Base-by-base conservation (phyloP, 352 stramenopile genomes). In the Phytophthora agathidicida region DNA sequence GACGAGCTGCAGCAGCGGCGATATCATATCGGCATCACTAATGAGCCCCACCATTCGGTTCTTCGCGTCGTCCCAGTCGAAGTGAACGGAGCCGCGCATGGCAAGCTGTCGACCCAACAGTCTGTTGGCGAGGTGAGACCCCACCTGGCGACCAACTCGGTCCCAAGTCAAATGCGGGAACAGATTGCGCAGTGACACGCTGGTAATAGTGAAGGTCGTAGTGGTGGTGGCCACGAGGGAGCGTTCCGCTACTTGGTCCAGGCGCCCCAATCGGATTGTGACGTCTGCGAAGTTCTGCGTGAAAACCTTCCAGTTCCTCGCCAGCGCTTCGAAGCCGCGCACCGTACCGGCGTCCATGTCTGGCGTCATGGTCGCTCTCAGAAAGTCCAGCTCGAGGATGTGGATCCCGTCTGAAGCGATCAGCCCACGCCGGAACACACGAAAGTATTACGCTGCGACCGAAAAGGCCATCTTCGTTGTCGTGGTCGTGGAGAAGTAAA, bases 321-420 rank as follows among this genome's bases (percentile, higher is more conserved):
- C 9, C n/a, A 55, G 17, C n/a, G 33, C 24, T 35, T 45, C 46
- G 13, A 30, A n/a, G 16, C 46, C 46, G 8, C n/a, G 16, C 3
- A 31, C 46, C 22, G 26, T 9, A 5, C 19, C 32, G 23, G 43
- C 32, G 9, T 45, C 13, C 2, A 55, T 17, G 13, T 55, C 23
- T 23, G 16, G n/a, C 14, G 24, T 24, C 47, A 46, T 30, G 13
- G 27, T 46, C 20, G 33, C 35, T 5, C 28, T 33, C 47, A 58
- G n/a, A 58, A 58, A 49, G n/a, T 24, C 14, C 27, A 42, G 13
- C 2, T 41, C n/a, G n/a, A n/a, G n/a, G n/a, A n/a, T n/a, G n/a
- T n/a, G n/a, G n/a, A n/a, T n/a, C n/a, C n/a, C n/a, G n/a, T n/a
- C n/a, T n/a, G n/a, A n/a, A n/a, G n/a, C n/a, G n/a, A n/a, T n/a